These are phyloP conservation scores for Perilla frutescens DNA, from an alignment of 257 asterid species.

Conservation along the genomic window DNA sequence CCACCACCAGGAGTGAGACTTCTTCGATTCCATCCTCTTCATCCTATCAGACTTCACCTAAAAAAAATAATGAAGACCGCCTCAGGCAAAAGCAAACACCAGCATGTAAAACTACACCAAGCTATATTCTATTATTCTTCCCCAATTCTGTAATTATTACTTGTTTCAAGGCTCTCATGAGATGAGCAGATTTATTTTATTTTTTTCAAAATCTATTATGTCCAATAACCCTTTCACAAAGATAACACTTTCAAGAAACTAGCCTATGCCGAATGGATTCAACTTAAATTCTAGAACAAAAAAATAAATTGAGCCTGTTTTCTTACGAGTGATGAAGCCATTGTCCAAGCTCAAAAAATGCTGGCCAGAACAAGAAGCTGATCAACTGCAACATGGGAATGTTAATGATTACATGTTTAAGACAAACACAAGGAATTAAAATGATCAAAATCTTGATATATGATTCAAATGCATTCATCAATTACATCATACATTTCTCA, in stretches of 20 bases:
- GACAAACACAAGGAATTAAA: background rate
- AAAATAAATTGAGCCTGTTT: slow-evolving; percentile 7
- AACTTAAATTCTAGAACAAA: background rate
- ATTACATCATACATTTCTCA: slow-evolving; percentile 10
- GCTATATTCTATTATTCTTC: background rate
- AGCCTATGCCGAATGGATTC: background rate
- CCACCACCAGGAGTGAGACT: slow-evolving; percentile 95
- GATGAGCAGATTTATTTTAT: background rate
- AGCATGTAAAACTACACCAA: background rate
- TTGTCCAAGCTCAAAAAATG: slow-evolving; percentile 30
- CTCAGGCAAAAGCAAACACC: background rate
- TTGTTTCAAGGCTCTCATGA: background rate
- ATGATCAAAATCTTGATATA: background rate
- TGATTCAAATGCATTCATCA: background rate
- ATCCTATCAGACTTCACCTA: slow-evolving; percentile 58
- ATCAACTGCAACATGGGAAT: slow-evolving; percentile 36
- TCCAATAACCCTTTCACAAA: slow-evolving; percentile 3
- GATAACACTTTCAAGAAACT: background rate
- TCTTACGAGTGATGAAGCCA: slow-evolving; percentile 57
- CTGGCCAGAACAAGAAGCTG: slow-evolving; percentile 15
- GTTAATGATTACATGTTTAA: background rate
- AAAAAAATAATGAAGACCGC: background rate
- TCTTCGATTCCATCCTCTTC: slow-evolving; percentile 64
- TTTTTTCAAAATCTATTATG: background rate
- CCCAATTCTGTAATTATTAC: background rate